Conservation (phyloP, 805 yeast species). For the Schizosaccharomyces japonicus region DNA sequence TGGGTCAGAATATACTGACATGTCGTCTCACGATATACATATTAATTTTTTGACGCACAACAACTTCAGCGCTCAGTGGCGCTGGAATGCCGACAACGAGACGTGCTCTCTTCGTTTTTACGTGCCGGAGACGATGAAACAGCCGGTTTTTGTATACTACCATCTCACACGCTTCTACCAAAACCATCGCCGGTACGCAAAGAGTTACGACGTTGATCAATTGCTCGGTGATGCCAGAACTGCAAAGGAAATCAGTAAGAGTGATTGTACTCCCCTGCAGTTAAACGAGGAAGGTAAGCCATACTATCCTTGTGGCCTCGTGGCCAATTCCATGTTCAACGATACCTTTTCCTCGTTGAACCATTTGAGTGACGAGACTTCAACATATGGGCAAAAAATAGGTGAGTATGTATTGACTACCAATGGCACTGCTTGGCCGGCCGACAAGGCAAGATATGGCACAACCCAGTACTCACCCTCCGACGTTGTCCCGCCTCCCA, state of each 20-base stretch:
- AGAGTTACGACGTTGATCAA: constrained; percentile 59
- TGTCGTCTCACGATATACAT: not conserved
- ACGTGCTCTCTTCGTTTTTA: constrained; percentile 49
- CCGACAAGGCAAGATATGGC: constrained; percentile 50
- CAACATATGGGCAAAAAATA: too few species aligned
- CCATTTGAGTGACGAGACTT: too few species aligned
- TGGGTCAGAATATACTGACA: constrained; percentile 16
- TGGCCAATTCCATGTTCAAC: constrained; percentile 79
- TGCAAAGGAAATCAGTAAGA: constrained; percentile 24
- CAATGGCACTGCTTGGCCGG: constrained; percentile 59
- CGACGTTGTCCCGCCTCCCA: constrained; percentile 80
- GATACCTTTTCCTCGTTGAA: constrained; percentile 38
- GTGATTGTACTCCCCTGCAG: constrained; percentile 42
- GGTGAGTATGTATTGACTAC: constrained; percentile 21
- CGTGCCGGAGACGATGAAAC: constrained; percentile 42
- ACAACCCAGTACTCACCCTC: constrained; percentile 41
- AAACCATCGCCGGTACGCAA: constrained; percentile 82
- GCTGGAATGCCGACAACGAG: constrained; percentile 5
- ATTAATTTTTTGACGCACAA: not conserved
- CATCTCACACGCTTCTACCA: constrained; percentile 75
- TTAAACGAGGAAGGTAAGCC: constrained; percentile 27
- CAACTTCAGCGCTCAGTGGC: not conserved
- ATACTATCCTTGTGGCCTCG: constrained; percentile 82
- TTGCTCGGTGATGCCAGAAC: constrained; percentile 50
- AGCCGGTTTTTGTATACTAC: constrained; percentile 59